These are phyloP conservation scores for Histomonas meleagridis DNA, from an alignment of 208 protist genomes.

Conservation along the genomic window DNA sequence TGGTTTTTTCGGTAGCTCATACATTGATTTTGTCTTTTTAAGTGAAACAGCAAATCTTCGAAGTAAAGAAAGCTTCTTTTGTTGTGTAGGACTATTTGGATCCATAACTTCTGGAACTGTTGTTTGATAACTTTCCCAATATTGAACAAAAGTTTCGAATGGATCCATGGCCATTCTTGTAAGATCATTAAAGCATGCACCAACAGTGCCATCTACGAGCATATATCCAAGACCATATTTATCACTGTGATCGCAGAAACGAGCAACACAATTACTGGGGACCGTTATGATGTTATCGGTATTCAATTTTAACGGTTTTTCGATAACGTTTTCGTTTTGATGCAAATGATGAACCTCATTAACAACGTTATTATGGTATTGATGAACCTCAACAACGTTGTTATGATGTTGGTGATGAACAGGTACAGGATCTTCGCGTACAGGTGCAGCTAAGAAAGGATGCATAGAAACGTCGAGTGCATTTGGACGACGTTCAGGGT, in stretches of 20 bases:
- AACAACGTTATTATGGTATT: neutral
- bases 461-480: slow-evolving; percentile 68
- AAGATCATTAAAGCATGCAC: slow-evolving; percentile 87
- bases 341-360: too few species aligned
- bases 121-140: neutral
- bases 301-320: too few species aligned
- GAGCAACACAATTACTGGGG: neutral
- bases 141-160: slow-evolving; percentile 40
- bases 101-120: neutral
- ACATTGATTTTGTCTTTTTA: slow-evolving; percentile 19
- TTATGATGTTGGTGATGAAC: neutral
- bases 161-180: slow-evolving; percentile 77
- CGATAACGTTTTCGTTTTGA: too few species aligned
- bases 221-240: slow-evolving; percentile 91
- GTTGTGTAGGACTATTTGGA: neutral
- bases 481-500: slow-evolving; percentile 65
- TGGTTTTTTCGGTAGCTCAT: neutral
- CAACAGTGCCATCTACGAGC: slow-evolving; percentile 72
- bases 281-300: too few species aligned
- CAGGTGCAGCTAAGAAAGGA: slow-evolving; percentile 63
- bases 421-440: neutral
- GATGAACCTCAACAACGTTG: neutral
- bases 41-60: neutral
- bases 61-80: neutral
- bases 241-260: slow-evolving; percentile 56